A percentile compares a stretch with the other conserved stretches of the same genome.
Conservation (phyloP, 768 basidiomycete species). For the Lyophyllum shimeji region DNA sequence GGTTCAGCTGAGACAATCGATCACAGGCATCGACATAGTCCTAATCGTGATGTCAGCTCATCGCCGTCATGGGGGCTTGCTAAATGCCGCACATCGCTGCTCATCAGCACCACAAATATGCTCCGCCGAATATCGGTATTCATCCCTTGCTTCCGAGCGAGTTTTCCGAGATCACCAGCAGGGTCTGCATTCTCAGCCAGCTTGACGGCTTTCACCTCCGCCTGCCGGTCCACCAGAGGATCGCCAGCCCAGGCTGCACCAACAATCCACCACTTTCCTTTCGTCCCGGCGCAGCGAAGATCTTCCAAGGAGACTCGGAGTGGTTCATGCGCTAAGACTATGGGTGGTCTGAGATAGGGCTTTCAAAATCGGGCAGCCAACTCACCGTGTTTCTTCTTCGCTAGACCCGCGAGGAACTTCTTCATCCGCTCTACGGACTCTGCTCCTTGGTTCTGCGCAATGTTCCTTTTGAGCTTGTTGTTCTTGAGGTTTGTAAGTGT, state of each 20-base stretch:
- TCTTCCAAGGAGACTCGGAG: constrained; percentile 86
- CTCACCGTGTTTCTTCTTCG: constrained; percentile 76
- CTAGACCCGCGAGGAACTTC: constrained; percentile 75
- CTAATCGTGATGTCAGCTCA: constrained; percentile 36
- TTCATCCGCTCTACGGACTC: constrained; percentile 86
- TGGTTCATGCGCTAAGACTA: constrained; percentile 83
- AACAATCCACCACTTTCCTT: constrained; percentile 98
- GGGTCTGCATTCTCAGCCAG: constrained; percentile 22
- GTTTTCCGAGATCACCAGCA: constrained; percentile 53
- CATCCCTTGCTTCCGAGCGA: constrained; percentile 97
- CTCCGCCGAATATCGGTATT: constrained; percentile 93
- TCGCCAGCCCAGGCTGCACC: constrained; percentile 96
- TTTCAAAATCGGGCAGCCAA: background rate
- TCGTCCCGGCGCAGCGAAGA: constrained; percentile 76
- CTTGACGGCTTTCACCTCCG: constrained; percentile 26
- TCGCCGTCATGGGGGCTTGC: background rate
- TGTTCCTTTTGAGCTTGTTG: constrained; percentile 72
- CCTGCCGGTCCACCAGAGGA: constrained; percentile 76
- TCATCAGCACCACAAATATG: constrained; percentile 94
- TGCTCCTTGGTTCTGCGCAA: constrained; percentile 64
- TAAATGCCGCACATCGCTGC: constrained; percentile 71
- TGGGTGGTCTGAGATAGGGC: background rate
- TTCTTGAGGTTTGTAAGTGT: constrained; percentile 91
- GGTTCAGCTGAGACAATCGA: constrained; percentile 76
- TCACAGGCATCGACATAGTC: constrained; percentile 97